phyloP scores from a whole-genome alignment of 179 eudicot genomes.

The Patellifolia procumbens region DNA sequence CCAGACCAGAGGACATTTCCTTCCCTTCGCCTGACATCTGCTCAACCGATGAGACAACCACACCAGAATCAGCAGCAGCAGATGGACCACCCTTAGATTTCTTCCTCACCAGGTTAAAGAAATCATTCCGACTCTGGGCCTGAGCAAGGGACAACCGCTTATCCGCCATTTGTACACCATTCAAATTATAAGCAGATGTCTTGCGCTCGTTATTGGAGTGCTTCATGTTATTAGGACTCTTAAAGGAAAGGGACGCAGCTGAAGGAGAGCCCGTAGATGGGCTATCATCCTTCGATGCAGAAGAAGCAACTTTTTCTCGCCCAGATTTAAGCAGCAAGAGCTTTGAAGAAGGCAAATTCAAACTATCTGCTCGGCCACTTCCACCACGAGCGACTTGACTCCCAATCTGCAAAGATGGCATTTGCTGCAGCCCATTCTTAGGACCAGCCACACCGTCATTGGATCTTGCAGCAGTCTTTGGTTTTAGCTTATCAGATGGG shows the following conservation, averaged over 20 bases:
- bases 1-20: conserved; percentile 29
- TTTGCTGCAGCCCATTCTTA: conserved; percentile 51
- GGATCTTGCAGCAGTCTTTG: conserved; percentile 39
- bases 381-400: conserved; percentile 47
- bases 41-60: conserved; percentile 33
- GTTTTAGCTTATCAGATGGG: conserved; percentile 70
- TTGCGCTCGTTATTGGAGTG: conserved; percentile 38
- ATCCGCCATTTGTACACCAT: conserved; percentile 36
- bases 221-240: conserved; percentile 34
- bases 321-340: conserved; percentile 62
- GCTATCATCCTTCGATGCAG: conserved; percentile 45
- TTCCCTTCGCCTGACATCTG: conserved; percentile 42
- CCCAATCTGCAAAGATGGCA: conserved; percentile 43
- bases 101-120: conserved; percentile 75
- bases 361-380: conserved; percentile 43
- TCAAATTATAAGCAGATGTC: conserved; percentile 35
- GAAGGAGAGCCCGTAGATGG: conserved; percentile 38
- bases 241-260: conserved; percentile 36
- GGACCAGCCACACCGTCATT: conserved; percentile 31
- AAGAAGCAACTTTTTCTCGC: conserved; percentile 54
- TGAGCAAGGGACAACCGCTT: conserved; percentile 56
- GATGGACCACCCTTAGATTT: conserved; percentile 53
- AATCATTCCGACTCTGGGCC: conserved; percentile 72
- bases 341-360: conserved; percentile 52
- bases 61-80: conserved; percentile 33